Percentiles rank a stretch among this genome's conserved stretches.
phyloP scores from a whole-genome alignment of 148 eudicot species.

The Chenopodium quinoa region DNA sequence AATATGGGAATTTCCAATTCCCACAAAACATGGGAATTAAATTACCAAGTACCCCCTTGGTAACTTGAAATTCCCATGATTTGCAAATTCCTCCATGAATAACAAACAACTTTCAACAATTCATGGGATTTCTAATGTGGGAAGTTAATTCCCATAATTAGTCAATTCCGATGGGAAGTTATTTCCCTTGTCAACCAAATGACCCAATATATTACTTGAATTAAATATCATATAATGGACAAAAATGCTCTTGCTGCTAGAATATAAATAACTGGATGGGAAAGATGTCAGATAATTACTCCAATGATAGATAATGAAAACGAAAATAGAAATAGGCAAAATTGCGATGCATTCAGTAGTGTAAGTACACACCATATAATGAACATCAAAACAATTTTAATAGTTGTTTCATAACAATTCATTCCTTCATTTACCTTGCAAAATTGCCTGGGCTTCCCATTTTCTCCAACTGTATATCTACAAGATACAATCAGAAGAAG shows the following conservation, averaged over 20 bases:
- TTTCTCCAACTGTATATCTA: conserved; percentile 99
- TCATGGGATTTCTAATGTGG: too few relatives aligned
- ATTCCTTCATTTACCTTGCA: conserved; percentile 43
- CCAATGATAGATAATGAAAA: neutral
- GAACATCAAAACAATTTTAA: neutral
- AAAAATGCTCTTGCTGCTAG: neutral
- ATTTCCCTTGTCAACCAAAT: too few relatives aligned
- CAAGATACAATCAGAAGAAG: conserved; percentile 18
- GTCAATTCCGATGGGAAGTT: too few relatives aligned
- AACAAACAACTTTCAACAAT: too few relatives aligned
- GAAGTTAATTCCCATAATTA: too few relatives aligned
- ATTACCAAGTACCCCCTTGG: too few relatives aligned
- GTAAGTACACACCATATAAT: neutral
- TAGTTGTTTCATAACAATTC: neutral
- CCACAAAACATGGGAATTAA: too few relatives aligned
- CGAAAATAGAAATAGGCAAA: neutral
- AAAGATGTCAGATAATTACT: neutral
- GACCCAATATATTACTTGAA: neutral
- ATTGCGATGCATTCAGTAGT: neutral
- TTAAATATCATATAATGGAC: neutral
- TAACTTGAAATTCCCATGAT: too few relatives aligned
- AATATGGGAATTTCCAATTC: too few relatives aligned
- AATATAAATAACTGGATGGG: neutral
- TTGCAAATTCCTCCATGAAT: too few relatives aligned
- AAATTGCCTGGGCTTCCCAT: conserved; percentile 78